phyloP scores from a whole-genome alignment of 805 yeast genomes.

The Lipomyces orientalis region DNA sequence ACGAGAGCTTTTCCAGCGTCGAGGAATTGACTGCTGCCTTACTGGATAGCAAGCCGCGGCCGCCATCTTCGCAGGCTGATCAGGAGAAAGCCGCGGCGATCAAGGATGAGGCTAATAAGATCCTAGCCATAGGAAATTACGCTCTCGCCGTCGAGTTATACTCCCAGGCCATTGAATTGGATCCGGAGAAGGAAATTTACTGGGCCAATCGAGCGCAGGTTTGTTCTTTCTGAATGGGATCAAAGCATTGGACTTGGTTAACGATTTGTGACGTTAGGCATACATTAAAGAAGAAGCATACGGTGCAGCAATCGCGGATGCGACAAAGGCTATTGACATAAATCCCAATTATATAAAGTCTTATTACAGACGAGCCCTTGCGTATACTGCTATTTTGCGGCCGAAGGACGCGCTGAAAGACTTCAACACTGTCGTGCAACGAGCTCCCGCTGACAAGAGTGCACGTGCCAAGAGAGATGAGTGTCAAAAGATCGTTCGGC shows the following conservation, averaged over 20 bases:
- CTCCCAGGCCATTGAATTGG: constrained; percentile 75
- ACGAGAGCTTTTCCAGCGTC: constrained; percentile 15
- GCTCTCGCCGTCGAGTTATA: constrained; percentile 75
- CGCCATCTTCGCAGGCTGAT: constrained; percentile 48
- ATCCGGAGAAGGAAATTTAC: constrained; percentile 81
- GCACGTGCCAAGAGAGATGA: constrained; percentile 68
- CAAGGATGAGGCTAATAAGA: constrained; percentile 86
- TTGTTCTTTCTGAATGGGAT: constrained; percentile 32
- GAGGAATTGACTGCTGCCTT: constrained; percentile 12
- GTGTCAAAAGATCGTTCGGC: constrained; percentile 68
- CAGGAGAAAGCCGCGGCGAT: constrained; percentile 77
- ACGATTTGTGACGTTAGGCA: constrained; percentile 52
- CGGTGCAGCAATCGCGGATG: constrained; percentile 83
- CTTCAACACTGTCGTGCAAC: constrained; percentile 64
- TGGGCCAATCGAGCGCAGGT: constrained; percentile 83
- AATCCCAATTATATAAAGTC: constrained; percentile 77
- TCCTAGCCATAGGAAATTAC: constrained; percentile 78
- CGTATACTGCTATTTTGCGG: constrained; percentile 74
- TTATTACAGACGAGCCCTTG: constrained; percentile 84
- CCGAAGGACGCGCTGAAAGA: constrained; percentile 76
- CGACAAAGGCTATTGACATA: constrained; percentile 68
- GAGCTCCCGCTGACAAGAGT: constrained; percentile 69
- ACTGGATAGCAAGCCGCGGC: background rate
- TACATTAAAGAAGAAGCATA: constrained; percentile 84
- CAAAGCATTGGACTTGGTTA: background rate